Evolutionary conservation across 805 yeast genomes (phyloP), one percentile per base, ranked within the genome.

Genomic region (Yueomyces sp.): DNA sequence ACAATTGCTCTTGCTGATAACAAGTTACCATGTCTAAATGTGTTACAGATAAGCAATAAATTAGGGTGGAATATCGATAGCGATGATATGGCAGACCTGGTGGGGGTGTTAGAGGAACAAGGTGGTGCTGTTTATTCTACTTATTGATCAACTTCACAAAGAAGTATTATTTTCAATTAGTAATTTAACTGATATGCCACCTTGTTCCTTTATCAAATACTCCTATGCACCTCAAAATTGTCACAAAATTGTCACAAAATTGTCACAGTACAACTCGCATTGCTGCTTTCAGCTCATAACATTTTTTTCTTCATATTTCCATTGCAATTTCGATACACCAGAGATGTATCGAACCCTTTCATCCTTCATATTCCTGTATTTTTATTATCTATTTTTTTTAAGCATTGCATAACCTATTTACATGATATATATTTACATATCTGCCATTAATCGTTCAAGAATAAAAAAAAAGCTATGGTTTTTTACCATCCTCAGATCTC

Each of bases 51-150:
- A 38, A 80, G 92, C 27, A 74, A 81, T 19, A 79, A 80, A 58
- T 63, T 92, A 36, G 95, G 96, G 6, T 92, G 98, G 98, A 77
- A 81, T 54, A 72, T 79, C 42, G 65, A 68, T 28, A 69, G 78
- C 50, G 76, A 73, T 38, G 79, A 77, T 45, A 76, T 81, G 32
- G 67, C 65, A 28, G 85, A 79, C 48, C 66, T 88, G 41, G 80
- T 79, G 1, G 77, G 73, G 41, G 77, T 76, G 36, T 64, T 90
- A 39, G 92, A 84, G 47, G 85, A 81, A 41, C 72, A 81, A 45
- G 79, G 73, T 26, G 94, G 94, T 26, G 83, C 90, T n/a, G 60
- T 77, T n/a, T 83, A 75, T 59, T 57, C 76, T 36, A 78, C 71
- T 43, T 66, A 65, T 50, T 53, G 28, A 38, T 6, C 8, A 5